Evolutionary conservation across 805 yeast species (phyloP).

Genomic region (Pichia occidentalis): DNA sequence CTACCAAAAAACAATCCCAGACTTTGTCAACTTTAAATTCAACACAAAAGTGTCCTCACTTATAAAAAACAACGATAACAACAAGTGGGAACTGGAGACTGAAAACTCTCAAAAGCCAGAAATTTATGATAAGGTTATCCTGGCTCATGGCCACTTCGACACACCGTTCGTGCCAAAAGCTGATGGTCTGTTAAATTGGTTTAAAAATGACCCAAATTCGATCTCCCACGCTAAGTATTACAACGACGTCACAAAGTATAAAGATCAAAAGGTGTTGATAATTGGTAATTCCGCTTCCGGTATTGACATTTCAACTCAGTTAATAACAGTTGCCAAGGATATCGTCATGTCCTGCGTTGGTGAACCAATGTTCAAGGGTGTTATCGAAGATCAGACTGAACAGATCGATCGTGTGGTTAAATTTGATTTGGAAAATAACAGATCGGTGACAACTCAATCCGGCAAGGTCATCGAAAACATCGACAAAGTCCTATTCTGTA

Average conservation of each 20-base stretch:
- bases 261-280: conserved; percentile 31
- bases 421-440: conserved; percentile 23
- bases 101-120: conserved; percentile 4
- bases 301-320: conserved; percentile 42
- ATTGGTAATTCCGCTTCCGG: conserved; percentile 62
- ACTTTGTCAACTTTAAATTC: conserved; percentile 29
- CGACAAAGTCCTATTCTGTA: conserved; percentile 59
- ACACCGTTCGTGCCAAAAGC: conserved; percentile 40
- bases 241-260: conserved; percentile 28
- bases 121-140: conserved; percentile 33
- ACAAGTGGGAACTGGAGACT: conserved; percentile 24
- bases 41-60: conserved; percentile 44
- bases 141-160: conserved; percentile 45
- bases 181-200: conserved; percentile 34
- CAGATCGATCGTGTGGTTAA: conserved; percentile 22
- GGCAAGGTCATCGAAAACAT: conserved; percentile 41
- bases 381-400: conserved; percentile 21
- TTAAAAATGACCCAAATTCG: conserved; percentile 24
- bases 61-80: conserved; percentile 21
- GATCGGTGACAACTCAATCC: conserved; percentile 39
- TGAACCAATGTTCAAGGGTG: conserved; percentile 27
- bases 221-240: conserved; percentile 42
- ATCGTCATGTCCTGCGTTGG: conserved; percentile 27
- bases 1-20: conserved; percentile 43
- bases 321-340: conserved; percentile 25